phyloP scores from a whole-genome alignment of 83 land plant species.

The Diphasiastrum complanatum region DNA sequence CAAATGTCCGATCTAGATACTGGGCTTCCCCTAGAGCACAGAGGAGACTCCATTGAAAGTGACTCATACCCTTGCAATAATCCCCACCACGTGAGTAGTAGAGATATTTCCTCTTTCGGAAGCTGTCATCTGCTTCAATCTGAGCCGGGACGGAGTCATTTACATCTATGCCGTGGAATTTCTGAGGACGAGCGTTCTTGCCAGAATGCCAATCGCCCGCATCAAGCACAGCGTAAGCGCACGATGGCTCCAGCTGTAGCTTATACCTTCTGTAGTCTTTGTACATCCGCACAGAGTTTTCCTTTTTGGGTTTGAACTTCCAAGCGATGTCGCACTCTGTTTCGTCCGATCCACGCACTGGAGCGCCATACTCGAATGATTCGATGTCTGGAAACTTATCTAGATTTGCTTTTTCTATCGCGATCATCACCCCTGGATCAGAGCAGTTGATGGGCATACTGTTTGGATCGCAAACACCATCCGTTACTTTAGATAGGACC shows the following conservation, averaged over 20 bases:
- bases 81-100: constrained; percentile 72
- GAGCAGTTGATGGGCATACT: constrained; percentile 46
- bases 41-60: constrained; percentile 78
- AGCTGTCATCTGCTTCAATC: constrained; percentile 35
- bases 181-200: constrained; percentile 42
- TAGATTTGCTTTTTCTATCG: constrained; percentile 52
- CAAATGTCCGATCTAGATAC: constrained; percentile 75
- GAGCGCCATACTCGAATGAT: constrained; percentile 59
- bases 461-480: constrained; percentile 28
- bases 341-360: constrained; percentile 47
- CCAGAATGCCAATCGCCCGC: constrained; percentile 90
- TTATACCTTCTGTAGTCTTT: constrained; percentile 74
- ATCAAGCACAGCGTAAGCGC: constrained; percentile 43
- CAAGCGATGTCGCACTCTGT: constrained; percentile 75
- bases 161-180: neutral
- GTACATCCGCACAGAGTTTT: constrained; percentile 54
- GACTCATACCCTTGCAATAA: constrained; percentile 84
- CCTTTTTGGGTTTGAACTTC: constrained; percentile 68
- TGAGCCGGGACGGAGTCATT: constrained; percentile 49
- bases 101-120: constrained; percentile 53
- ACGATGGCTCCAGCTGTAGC: constrained; percentile 31
- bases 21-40: constrained; percentile 91
- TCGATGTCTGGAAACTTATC: constrained; percentile 56
- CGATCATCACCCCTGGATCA: constrained; percentile 55
- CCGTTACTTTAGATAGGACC: neutral